Base-by-base conservation (phyloP, 768 basidiomycete species). In the button mushroom (Agaricus bisporus) region DNA sequence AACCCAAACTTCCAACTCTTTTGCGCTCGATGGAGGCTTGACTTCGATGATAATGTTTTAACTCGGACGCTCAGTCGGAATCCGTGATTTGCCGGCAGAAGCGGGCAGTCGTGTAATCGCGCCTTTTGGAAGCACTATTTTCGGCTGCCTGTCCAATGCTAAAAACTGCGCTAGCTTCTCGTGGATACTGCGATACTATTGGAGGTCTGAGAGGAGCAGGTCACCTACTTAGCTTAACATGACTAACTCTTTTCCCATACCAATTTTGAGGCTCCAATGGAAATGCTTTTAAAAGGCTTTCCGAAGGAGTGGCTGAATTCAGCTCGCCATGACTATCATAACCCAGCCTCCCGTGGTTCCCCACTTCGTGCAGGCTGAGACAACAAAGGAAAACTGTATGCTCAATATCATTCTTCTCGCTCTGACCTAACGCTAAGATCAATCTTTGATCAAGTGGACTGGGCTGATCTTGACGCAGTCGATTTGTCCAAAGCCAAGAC, bases 391-490 rank as follows among this genome's bases (percentile, higher is more conserved):
- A 42, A 20, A 54, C 17, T 48, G 53, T 54, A 42, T 35, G 53
- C 41, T 20, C n/a, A n/a, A 12, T 39, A 3, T 12, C 5, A 14
- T 43, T 22, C 18, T 25, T 51, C 18, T 41, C 15, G 7, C 26
- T 37, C 26, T 35, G 17, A 35, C 42, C 18, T 50, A 11, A 50
- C 11, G 20, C 18, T 46, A 8, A 43, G 15, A 32, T 36, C 5
- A 5, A 54, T 35, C 20, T 22, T 51, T 35, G 5, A 32, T 6
- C 4, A 29, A 64, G 60, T 68, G 51, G 66, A 66, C 36, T 65
- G 58, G 43, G 80, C 75, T 4, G 74, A 79, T 22, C 70, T 82
- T 8, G 65, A 75, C 1, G 66, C 75, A 39, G 71, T 82, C 46
- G 79, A 81, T 58, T 59, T 82, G 17, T 66, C 77, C 18, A 66